Conservation (phyloP, 192 early-diverging fungal species). For the Bifiguratus adelaidae region DNA sequence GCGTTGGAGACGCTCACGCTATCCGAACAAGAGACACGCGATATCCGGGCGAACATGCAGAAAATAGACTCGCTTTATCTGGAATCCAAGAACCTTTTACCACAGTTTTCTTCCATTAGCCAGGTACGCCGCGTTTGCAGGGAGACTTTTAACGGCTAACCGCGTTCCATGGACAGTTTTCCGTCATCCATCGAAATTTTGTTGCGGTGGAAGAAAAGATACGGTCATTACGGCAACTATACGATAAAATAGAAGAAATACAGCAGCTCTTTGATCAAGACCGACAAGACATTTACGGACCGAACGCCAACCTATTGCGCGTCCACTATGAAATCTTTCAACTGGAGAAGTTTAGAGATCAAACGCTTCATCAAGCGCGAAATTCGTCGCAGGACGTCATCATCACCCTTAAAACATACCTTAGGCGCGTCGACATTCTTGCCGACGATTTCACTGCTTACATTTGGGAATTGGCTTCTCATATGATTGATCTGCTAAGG, state of each 20-base stretch:
- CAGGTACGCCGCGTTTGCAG: constrained; percentile 35
- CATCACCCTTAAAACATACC: constrained; percentile 79
- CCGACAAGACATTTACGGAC: constrained; percentile 43
- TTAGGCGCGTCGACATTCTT: constrained; percentile 71
- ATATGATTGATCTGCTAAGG: constrained; percentile 72
- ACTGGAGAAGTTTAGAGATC: constrained; percentile 80
- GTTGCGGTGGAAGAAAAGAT: constrained; percentile 77
- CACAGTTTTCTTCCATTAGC: constrained; percentile 84
- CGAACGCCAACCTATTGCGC: constrained; percentile 69
- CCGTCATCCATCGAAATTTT: constrained; percentile 93
- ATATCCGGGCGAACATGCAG: constrained; percentile 65
- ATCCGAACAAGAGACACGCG: constrained; percentile 50
- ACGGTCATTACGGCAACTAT: constrained; percentile 78
- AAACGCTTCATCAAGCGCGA: constrained; percentile 68
- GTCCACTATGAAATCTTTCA: constrained; percentile 84
- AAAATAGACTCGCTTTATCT: constrained; percentile 80
- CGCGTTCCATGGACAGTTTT: constrained; percentile 48
- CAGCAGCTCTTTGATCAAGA: constrained; percentile 61
- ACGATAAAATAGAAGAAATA: constrained; percentile 66
- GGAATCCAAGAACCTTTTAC: constrained; percentile 76
- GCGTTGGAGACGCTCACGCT: constrained; percentile 69
- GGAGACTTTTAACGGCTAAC: not conserved
- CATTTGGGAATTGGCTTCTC: constrained; percentile 74
- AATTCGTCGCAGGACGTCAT: constrained; percentile 62
- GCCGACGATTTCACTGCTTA: constrained; percentile 77